A percentile compares a stretch with the other conserved stretches of the same genome.
Conservation (phyloP, 768 basidiomycete genomes). For the Tricholomella constricta region DNA sequence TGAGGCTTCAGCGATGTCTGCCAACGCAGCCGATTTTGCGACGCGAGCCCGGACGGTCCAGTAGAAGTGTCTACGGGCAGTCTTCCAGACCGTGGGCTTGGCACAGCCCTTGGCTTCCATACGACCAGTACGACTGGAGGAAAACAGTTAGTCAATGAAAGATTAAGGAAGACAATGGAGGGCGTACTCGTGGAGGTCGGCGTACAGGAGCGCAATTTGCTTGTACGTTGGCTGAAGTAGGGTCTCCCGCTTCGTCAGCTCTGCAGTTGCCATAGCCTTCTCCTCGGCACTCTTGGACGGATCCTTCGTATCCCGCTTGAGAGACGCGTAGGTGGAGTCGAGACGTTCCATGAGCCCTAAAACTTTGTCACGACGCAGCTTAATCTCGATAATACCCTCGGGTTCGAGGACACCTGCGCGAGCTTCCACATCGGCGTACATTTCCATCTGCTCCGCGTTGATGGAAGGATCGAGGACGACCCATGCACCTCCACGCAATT, state of each 20-base stretch:
- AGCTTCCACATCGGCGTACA: constrained; percentile 96
- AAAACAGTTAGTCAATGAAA: constrained; percentile 13
- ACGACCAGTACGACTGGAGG: constrained; percentile 79
- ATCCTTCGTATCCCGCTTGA: constrained; percentile 84
- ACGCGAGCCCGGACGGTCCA: constrained; percentile 89
- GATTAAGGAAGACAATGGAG: background rate
- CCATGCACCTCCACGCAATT: constrained; percentile 99
- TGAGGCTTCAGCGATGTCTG: constrained; percentile 66
- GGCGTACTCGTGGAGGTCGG: constrained; percentile 93
- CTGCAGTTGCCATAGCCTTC: constrained; percentile 65
- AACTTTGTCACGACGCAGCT: constrained; percentile 95
- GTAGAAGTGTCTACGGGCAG: constrained; percentile 88
- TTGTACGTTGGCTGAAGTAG: constrained; percentile 88
- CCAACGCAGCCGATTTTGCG: constrained; percentile 65
- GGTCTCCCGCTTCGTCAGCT: constrained; percentile 75
- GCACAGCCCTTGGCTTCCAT: constrained; percentile 99
- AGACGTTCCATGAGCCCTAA: constrained; percentile 90
- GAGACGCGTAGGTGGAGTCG: constrained; percentile 76
- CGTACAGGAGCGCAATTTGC: constrained; percentile 91
- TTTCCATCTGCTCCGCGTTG: constrained; percentile 97
- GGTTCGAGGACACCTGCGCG: constrained; percentile 97
- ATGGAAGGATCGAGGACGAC: constrained; percentile 98
- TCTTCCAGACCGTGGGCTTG: constrained; percentile 82
- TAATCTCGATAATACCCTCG: constrained; percentile 97
- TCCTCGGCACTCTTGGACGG: constrained; percentile 71